These are phyloP conservation scores for Dendrocalamus latiflorus DNA, from an alignment of 202 grass and related monocot species.

Conservation along the genomic window DNA sequence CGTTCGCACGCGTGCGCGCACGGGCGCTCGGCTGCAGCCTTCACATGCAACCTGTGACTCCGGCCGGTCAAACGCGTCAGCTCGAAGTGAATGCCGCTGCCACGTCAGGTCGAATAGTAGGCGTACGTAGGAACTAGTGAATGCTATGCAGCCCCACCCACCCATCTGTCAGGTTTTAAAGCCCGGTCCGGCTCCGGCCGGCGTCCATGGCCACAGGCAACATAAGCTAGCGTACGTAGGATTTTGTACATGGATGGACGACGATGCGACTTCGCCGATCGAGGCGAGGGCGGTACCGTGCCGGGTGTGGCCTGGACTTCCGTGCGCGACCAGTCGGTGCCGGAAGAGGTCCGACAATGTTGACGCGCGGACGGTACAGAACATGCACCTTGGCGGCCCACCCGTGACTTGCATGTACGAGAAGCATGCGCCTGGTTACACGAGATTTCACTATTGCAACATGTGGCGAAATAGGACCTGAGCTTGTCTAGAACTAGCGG, in stretches of 20 bases:
- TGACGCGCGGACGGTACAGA: background rate
- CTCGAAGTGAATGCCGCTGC: constrained; percentile 32
- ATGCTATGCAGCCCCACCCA: background rate
- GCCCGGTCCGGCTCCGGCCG: background rate
- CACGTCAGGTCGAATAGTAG: background rate
- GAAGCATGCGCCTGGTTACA: no score
- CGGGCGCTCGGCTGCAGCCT: background rate
- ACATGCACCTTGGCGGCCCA: background rate
- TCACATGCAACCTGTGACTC: constrained; percentile 1
- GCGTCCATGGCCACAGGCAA: background rate
- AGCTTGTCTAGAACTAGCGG: background rate
- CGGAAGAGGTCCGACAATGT: background rate
- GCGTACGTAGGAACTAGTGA: background rate
- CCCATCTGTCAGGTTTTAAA: background rate
- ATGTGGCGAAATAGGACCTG: background rate
- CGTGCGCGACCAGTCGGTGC: background rate
- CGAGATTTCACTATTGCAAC: background rate
- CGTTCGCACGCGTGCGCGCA: background rate
- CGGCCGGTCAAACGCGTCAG: constrained; percentile 37
- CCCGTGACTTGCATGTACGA: background rate
- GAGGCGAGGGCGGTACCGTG: background rate
- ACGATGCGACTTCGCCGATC: background rate
- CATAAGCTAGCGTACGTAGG: background rate
- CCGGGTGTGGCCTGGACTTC: background rate
- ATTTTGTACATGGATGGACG: background rate